phyloP scores from a whole-genome alignment of 176 grass and related monocot species.

The Musa acuminata region DNA sequence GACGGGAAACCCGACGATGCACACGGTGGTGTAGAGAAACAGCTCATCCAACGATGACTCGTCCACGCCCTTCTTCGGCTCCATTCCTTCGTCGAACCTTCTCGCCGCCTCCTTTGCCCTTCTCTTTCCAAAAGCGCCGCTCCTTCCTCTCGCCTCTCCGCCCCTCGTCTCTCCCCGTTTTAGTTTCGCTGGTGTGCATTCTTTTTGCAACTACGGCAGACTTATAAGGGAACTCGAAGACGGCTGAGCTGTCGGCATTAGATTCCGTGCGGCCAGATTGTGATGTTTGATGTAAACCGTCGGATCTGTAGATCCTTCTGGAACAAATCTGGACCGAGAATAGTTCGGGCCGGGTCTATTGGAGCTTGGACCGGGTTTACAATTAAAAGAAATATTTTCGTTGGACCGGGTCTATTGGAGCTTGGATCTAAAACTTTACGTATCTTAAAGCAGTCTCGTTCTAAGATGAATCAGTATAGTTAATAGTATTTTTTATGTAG shows the following conservation, averaged over 20 bases:
- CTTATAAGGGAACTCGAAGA: not conserved
- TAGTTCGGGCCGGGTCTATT: no score
- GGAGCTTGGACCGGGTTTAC: no score
- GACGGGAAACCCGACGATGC: constrained; percentile 70
- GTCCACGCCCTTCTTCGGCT: constrained; percentile 11
- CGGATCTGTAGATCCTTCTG: not conserved
- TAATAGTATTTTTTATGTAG: no score
- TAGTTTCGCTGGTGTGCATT: not conserved
- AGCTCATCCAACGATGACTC: constrained; percentile 27
- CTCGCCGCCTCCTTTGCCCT: not conserved
- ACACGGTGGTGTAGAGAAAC: constrained; percentile 56
- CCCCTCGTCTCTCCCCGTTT: not conserved
- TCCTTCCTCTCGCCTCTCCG: not conserved
- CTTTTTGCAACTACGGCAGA: no score
- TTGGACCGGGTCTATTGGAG: no score
- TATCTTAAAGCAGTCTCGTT: no score
- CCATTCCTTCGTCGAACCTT: not conserved
- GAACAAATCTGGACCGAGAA: not conserved
- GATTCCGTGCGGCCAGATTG: not conserved
- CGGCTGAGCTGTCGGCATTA: not conserved
- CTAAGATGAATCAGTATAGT: no score
- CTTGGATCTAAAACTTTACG: no score
- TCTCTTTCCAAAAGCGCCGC: not conserved
- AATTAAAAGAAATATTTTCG: no score
- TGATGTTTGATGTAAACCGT: not conserved